phyloP scores from a whole-genome alignment of 257 asterid species.

The Solanum infundibuliforme region DNA sequence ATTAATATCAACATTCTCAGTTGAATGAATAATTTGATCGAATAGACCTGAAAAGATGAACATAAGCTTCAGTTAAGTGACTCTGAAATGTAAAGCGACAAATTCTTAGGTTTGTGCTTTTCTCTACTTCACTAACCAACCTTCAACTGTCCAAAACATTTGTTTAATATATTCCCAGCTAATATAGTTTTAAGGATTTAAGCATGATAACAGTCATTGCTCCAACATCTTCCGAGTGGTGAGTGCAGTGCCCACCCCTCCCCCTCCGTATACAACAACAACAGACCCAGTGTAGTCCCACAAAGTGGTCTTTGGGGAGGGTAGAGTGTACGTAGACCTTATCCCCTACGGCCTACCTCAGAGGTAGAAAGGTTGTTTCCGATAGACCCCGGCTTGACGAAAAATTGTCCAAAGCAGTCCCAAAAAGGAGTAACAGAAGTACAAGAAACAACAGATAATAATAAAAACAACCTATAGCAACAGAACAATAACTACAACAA shows the following conservation, averaged over 20 bases:
- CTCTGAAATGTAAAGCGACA: neutral
- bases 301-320: neutral
- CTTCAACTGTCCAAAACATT: neutral
- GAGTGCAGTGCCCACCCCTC: neutral
- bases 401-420: neutral
- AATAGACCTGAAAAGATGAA: conserved; percentile 59
- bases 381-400: neutral
- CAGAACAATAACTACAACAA: neutral
- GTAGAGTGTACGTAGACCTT: neutral
- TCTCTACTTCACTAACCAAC: neutral
- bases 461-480: neutral
- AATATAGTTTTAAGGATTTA: neutral
- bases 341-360: neutral
- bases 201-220: neutral
- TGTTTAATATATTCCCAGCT: neutral
- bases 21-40: conserved; percentile 90
- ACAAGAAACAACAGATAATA: neutral
- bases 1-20: conserved; percentile 70
- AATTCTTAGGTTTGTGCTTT: neutral
- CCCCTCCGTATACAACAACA: neutral
- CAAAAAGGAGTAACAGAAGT: neutral
- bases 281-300: neutral
- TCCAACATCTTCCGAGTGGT: neutral
- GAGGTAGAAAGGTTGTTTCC: neutral
- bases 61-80: conserved; percentile 2